phyloP scores from a whole-genome alignment of 495 filamentous ascomycete genomes.

The Trichoderma erinaceum region DNA sequence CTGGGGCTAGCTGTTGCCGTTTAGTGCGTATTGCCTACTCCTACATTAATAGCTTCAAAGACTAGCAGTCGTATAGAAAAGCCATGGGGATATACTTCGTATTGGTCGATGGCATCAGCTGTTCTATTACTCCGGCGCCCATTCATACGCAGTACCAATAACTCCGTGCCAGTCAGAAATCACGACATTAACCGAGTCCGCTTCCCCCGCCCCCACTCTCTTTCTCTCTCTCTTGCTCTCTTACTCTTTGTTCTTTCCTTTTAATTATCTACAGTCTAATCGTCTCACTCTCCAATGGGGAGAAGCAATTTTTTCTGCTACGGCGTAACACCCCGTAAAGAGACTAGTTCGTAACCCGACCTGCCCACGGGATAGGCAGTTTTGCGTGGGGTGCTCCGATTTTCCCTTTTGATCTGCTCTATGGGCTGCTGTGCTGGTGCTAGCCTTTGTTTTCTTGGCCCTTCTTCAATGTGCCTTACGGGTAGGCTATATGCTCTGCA shows the following conservation, averaged over 20 bases:
- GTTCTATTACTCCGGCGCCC: background rate
- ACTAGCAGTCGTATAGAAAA: background rate
- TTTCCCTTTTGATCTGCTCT: background rate
- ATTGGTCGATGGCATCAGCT: background rate
- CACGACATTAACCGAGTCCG: background rate
- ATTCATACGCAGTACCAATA: background rate
- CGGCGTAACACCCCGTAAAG: background rate
- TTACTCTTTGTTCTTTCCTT: background rate
- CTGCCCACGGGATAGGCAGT: background rate
- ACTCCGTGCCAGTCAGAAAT: slow-evolving; percentile 1
- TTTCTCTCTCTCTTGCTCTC: background rate
- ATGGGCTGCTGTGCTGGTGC: too few species aligned
- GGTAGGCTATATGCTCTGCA: background rate
- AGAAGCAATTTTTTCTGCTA: background rate
- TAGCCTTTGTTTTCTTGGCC: too few species aligned
- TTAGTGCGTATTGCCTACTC: too few species aligned
- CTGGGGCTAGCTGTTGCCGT: too few species aligned
- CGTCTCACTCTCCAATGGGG: background rate
- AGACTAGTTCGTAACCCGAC: background rate
- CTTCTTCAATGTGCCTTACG: too few species aligned
- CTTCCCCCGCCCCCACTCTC: background rate
- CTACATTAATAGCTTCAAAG: too few species aligned
- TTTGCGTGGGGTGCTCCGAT: background rate
- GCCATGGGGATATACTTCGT: background rate
- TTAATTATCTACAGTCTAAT: background rate